Percentiles rank a stretch among this genome's conserved stretches.
Evolutionary conservation across 352 stramenopile species (phyloP).

Genomic region (Globisporangium nunn): DNA sequence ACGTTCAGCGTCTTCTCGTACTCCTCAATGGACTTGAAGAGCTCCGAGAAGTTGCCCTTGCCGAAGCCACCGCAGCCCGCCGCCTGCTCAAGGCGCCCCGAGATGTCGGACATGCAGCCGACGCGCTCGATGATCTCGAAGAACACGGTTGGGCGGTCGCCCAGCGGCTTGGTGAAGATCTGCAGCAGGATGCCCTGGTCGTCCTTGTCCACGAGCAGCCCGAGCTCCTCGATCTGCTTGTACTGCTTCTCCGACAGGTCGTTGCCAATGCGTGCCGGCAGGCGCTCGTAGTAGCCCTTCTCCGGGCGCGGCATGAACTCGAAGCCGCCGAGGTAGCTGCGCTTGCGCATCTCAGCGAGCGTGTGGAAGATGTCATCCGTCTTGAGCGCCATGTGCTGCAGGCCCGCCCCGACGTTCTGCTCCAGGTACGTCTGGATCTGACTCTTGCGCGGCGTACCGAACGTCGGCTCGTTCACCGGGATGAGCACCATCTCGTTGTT

Average conservation of each 20-base stretch:
- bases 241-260: constrained; percentile 84
- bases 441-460: constrained; percentile 89
- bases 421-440: constrained; percentile 96
- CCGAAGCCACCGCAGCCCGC: constrained; percentile 85
- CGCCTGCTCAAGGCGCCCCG: constrained; percentile 67
- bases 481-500: constrained; percentile 93
- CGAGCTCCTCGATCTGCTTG: constrained; percentile 88
- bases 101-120: constrained; percentile 75
- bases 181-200: constrained; percentile 91
- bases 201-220: constrained; percentile 92
- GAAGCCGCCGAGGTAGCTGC: constrained; percentile 65
- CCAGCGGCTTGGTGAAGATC: constrained; percentile 89
- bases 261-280: constrained; percentile 75
- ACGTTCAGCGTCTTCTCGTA: constrained; percentile 84
- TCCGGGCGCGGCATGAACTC: constrained; percentile 85
- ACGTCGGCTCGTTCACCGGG: constrained; percentile 94
- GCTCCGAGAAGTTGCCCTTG: constrained; percentile 90
- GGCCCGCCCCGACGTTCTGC: constrained; percentile 91
- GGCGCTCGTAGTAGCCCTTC: constrained; percentile 87
- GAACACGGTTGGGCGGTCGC: constrained; percentile 85
- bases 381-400: constrained; percentile 97
- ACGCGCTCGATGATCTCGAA: constrained; percentile 93
- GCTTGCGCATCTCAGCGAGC: constrained; percentile 76
- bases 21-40: constrained; percentile 92
- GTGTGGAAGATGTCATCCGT: constrained; percentile 95